Conservation (phyloP, 1,284 basidiomycete genomes). For the Pulveroboletus sp. region DNA sequence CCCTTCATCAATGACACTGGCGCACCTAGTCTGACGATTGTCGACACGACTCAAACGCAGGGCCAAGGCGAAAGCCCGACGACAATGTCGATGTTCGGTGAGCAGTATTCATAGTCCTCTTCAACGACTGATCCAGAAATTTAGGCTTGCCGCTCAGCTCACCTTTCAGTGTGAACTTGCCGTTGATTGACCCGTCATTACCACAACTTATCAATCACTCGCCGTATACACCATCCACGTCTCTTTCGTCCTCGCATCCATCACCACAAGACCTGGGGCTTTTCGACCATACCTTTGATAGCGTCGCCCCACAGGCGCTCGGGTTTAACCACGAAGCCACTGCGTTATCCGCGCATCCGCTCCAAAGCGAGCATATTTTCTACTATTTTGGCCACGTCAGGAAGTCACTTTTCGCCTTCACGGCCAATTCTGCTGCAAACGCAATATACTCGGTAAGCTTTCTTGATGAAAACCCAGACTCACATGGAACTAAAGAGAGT, state of each 20-base stretch:
- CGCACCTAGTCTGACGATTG: slow-evolving; percentile 26
- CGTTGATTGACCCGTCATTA: slow-evolving; percentile 29
- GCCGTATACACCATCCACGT: slow-evolving; percentile 37
- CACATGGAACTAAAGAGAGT: slow-evolving; percentile 15
- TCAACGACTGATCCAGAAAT: slow-evolving; percentile 15
- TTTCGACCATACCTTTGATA: slow-evolving; percentile 34
- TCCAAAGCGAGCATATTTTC: slow-evolving; percentile 55
- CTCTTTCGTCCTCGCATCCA: slow-evolving; percentile 35
- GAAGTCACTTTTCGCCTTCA: slow-evolving; percentile 59
- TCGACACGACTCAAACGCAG: slow-evolving; percentile 21
- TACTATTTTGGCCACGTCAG: slow-evolving; percentile 71
- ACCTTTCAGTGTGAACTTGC: slow-evolving; percentile 33
- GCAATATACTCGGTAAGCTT: slow-evolving; percentile 59
- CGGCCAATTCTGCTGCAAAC: slow-evolving; percentile 55
- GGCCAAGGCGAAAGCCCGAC: slow-evolving; percentile 30
- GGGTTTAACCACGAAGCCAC: slow-evolving; percentile 25
- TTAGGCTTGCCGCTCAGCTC: slow-evolving; percentile 35
- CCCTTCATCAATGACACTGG: slow-evolving; percentile 24
- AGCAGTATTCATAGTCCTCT: slow-evolving; percentile 1
- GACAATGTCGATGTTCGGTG: slow-evolving; percentile 35
- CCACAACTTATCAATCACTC: slow-evolving; percentile 36
- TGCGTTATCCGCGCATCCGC: slow-evolving; percentile 40
- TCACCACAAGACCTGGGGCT: slow-evolving; percentile 33
- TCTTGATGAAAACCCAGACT: neutral
- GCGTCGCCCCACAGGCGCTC: slow-evolving; percentile 20